Percentiles rank a stretch among this genome's conserved stretches.
Conservation (phyloP, 2,329 filamentous ascomycete genomes). For the Diaporthe sp. region DNA sequence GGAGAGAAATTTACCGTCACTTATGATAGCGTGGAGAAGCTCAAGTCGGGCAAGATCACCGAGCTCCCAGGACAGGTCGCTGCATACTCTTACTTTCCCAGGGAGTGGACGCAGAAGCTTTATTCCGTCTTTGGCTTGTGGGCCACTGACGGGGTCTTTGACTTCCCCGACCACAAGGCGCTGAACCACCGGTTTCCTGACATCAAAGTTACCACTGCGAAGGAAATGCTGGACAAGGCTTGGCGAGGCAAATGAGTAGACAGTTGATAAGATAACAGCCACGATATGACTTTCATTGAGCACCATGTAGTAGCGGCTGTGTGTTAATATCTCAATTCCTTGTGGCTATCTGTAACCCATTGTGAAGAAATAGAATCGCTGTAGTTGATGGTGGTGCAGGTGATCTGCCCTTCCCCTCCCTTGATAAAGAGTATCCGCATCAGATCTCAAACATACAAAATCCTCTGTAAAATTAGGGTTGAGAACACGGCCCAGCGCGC, state of each 20-base stretch:
- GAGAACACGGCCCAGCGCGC: not conserved
- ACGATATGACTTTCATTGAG: not conserved
- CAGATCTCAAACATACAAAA: too few species aligned
- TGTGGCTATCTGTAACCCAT: too few species aligned
- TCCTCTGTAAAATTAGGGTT: too few species aligned
- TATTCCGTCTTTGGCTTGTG: not conserved
- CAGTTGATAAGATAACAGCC: not conserved
- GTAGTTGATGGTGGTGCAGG: not conserved
- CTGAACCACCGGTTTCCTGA: not conserved
- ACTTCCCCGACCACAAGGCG: slow-evolving; percentile 4
- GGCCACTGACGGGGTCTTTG: not conserved
- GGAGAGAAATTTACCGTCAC: not conserved
- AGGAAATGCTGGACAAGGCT: not conserved
- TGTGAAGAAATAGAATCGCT: not conserved
- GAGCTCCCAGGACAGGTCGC: slow-evolving; percentile 3
- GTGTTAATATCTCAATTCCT: not conserved
- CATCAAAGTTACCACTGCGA: not conserved
- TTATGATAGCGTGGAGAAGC: slow-evolving; percentile 2
- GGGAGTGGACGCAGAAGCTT: not conserved
- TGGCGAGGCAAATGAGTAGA: not conserved
- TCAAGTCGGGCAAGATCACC: not conserved
- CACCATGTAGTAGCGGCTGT: not conserved
- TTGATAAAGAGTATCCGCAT: too few species aligned
- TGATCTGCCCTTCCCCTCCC: not conserved
- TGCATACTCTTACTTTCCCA: not conserved